phyloP scores from a whole-genome alignment of 202 grass and related monocot species.

The Digitaria exilis region DNA sequence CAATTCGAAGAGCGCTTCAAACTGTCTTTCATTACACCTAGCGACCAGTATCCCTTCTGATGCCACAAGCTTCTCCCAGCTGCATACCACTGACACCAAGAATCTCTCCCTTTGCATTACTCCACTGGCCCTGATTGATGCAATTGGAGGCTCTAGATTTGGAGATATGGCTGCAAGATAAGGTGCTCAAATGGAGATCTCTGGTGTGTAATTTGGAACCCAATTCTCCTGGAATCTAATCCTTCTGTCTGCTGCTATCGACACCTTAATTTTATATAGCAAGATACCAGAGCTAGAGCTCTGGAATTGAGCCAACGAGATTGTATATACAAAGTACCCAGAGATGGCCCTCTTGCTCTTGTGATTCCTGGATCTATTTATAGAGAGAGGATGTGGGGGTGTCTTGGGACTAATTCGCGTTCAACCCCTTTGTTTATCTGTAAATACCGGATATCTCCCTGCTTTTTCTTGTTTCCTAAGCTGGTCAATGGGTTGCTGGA shows the following conservation, averaged over 20 bases:
- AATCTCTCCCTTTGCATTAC: slow-evolving; percentile 53
- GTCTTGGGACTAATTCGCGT: background rate
- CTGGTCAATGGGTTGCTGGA: slow-evolving; percentile 29
- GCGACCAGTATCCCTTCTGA: slow-evolving; percentile 7
- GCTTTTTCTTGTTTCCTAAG: background rate
- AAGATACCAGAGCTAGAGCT: slow-evolving; percentile 16
- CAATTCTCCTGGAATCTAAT: slow-evolving; percentile 42
- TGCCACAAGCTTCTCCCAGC: slow-evolving; percentile 38
- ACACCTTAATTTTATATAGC: slow-evolving; percentile 8
- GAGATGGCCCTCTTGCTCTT: slow-evolving; percentile 34
- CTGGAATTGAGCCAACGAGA: slow-evolving; percentile 1
- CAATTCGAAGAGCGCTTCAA: slow-evolving; percentile 46
- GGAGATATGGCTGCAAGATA: slow-evolving; percentile 23
- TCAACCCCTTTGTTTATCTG: background rate
- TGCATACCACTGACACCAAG: slow-evolving; percentile 45
- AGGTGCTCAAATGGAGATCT: background rate
- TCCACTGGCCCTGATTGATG: slow-evolving; percentile 27
- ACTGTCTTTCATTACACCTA: slow-evolving; percentile 26
- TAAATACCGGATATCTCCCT: background rate
- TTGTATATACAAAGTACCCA: slow-evolving; percentile 36
- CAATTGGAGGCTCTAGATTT: slow-evolving; percentile 21
- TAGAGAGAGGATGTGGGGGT: slow-evolving; percentile 13
- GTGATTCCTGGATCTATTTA: slow-evolving; percentile 43
- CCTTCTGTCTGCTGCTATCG: background rate
- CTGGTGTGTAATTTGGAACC: background rate